Evolutionary conservation across 148 eudicot species (phyloP), one percentile per base, ranked within the genome.

Genomic region (Bassia scoparia): DNA sequence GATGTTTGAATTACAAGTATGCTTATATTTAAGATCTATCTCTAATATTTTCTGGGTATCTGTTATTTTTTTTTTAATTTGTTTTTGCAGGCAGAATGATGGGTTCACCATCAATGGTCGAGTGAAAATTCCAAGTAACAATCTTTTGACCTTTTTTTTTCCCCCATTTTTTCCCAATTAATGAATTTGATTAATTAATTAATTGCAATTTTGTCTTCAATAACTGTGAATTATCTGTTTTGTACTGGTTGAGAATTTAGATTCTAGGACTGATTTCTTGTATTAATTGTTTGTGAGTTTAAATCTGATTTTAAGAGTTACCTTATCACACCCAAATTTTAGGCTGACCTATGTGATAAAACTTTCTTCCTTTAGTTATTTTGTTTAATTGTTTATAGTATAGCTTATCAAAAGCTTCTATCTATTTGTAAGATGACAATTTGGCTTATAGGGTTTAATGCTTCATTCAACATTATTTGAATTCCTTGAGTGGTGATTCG

Each of bases 61-160:
- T 74, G 26, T 24, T 75, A 6, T 7, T 60, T 73, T 68, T 21
- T 20, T 61, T n/a, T n/a, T n/a, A n/a, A n/a, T n/a, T 2, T 30
- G 13, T 34, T 52, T 71, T 81, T 77, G 71, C 81, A 81, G 84
- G 69, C 48, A 56, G 78, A 70, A 55, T 77, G 78, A 81, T 64
- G 84, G 81, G 71, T 81, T 81, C 61, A 74, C 75, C 55, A 81
- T 81, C 44, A 81, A 70, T 59, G 84, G 84, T 81, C 84, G 81
- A 59, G 78, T 81, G 0, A 81, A 81, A 74, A 73, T 81, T 65
- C 81, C 84, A 68, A 81, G 84, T 81, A 77, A 8, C 75, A 63
- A 44, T 30, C 7, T 65, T 61, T 34, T 27, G 2, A 61, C 52
- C 59, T 50, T 10, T 30, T 33, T 41, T 49, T 26, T 1, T 0